A percentile compares a stretch with the other conserved stretches of the same genome.
phyloP scores from a whole-genome alignment of 805 yeast genomes.

The Saccharomycopsis javanensis region DNA sequence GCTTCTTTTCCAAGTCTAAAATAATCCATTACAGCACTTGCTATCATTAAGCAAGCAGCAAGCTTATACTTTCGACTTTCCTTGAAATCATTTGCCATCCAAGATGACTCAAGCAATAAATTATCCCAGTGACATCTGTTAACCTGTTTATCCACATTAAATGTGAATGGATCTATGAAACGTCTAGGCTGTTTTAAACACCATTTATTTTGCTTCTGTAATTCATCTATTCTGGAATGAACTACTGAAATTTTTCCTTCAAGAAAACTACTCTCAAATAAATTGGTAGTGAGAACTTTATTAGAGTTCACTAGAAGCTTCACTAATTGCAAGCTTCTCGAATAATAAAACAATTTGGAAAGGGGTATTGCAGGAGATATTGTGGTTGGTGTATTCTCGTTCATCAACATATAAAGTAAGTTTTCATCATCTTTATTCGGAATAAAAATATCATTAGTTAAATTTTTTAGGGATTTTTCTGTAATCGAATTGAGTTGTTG shows the following conservation, averaged over 20 bases:
- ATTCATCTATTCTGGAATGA: slow-evolving; percentile 83
- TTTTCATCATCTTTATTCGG: slow-evolving; percentile 34
- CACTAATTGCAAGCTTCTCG: slow-evolving; percentile 79
- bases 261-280: slow-evolving; percentile 72
- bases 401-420: slow-evolving; percentile 37
- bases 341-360: slow-evolving; percentile 77
- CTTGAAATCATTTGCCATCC: slow-evolving; percentile 73
- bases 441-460: slow-evolving; percentile 24
- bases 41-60: slow-evolving; percentile 58
- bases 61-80: slow-evolving; percentile 62
- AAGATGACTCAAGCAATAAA: slow-evolving; percentile 64
- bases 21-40: slow-evolving; percentile 66
- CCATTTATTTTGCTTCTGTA: slow-evolving; percentile 84
- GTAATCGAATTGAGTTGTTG: slow-evolving; percentile 12
- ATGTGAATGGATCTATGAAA: slow-evolving; percentile 53
- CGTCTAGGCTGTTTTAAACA: slow-evolving; percentile 75
- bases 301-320: slow-evolving; percentile 78
- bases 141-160: background rate
- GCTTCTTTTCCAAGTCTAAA: slow-evolving; percentile 65
- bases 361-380: slow-evolving; percentile 54
- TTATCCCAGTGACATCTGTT: slow-evolving; percentile 51
- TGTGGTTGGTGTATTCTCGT: slow-evolving; percentile 43
- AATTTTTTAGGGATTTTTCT: slow-evolving; percentile 10
- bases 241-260: slow-evolving; percentile 90
- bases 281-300: slow-evolving; percentile 75